phyloP scores from a whole-genome alignment of 1,139 yeast species.

The Yamadazyma epiphylla region DNA sequence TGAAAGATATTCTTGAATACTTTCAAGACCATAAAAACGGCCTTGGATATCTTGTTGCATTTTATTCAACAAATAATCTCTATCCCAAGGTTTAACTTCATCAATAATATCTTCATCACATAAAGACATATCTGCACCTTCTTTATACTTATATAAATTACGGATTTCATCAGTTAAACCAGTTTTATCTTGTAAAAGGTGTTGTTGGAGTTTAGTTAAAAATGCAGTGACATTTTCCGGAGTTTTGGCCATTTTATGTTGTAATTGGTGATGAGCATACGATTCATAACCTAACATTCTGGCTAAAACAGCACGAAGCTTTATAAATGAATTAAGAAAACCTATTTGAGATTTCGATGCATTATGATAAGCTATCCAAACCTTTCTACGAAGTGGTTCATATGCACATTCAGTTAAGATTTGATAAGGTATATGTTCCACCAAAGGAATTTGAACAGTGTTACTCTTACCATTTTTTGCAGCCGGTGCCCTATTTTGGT shows the following conservation, averaged over 20 bases:
- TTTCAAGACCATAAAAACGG: background rate
- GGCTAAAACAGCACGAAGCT: conserved; percentile 69
- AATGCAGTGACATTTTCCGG: conserved; percentile 77
- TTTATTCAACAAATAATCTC: conserved; percentile 56
- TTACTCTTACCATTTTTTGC: conserved; percentile 6
- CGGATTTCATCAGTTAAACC: conserved; percentile 61
- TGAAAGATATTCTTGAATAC: conserved; percentile 51
- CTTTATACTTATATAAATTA: conserved; percentile 35
- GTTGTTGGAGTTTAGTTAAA: conserved; percentile 52
- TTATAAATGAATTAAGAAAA: conserved; percentile 55
- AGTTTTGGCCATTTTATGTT: conserved; percentile 84
- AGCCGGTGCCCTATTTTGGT: conserved; percentile 21
- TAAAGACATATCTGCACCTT: conserved; percentile 12
- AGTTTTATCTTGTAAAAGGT: conserved; percentile 25
- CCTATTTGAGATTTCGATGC: conserved; percentile 56
- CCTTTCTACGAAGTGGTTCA: conserved; percentile 54
- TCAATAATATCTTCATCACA: conserved; percentile 40
- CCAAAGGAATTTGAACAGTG: conserved; percentile 51
- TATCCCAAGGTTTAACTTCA: conserved; percentile 82
- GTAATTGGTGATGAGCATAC: conserved; percentile 77
- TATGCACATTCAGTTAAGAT: conserved; percentile 59
- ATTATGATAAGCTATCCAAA: conserved; percentile 75
- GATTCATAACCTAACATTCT: conserved; percentile 67
- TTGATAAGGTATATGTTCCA: conserved; percentile 65
- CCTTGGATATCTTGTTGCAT: conserved; percentile 6